Evolutionary conservation across 2,329 filamentous ascomycete genomes (phyloP).

Genomic region (Exutisphaerella laricina): DNA sequence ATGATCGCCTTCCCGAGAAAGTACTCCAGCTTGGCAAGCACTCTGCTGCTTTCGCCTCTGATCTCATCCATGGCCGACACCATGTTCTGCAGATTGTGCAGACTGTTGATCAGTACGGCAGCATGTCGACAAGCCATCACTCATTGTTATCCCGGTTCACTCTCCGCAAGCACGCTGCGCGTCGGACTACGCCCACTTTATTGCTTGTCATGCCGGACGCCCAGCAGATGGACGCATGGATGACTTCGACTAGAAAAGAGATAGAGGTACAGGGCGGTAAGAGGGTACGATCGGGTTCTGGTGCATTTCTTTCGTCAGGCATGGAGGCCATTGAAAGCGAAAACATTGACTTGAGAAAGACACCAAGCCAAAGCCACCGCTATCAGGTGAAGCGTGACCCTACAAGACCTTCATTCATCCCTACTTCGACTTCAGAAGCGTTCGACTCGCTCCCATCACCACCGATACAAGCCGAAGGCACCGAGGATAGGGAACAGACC

Average conservation of each 20-base stretch:
- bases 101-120: conserved; percentile 55
- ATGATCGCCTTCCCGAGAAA: conserved; percentile 68
- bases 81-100: conserved; percentile 75
- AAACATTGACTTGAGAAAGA: conserved; percentile 23
- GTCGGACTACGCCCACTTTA: conserved; percentile 52
- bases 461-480: neutral
- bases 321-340: conserved; percentile 6
- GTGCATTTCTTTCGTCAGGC: conserved; percentile 3
- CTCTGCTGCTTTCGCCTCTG: conserved; percentile 74
- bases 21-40: conserved; percentile 65
- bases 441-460: neutral
- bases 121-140: conserved; percentile 44
- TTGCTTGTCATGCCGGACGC: conserved; percentile 68
- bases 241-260: conserved; percentile 60
- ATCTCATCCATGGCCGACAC: conserved; percentile 71
- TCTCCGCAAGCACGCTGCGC: conserved; percentile 41
- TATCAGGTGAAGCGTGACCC: conserved; percentile 35
- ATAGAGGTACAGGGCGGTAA: conserved; percentile 66
- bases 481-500: neutral
- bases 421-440: neutral
- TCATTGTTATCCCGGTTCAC: conserved; percentile 62
- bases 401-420: conserved; percentile 26
- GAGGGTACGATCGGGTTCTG: conserved; percentile 52
- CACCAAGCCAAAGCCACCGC: conserved; percentile 32
- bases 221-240: conserved; percentile 72